Evolutionary conservation across 441 rosid genomes (phyloP).

Genomic region (Populus hybrid): DNA sequence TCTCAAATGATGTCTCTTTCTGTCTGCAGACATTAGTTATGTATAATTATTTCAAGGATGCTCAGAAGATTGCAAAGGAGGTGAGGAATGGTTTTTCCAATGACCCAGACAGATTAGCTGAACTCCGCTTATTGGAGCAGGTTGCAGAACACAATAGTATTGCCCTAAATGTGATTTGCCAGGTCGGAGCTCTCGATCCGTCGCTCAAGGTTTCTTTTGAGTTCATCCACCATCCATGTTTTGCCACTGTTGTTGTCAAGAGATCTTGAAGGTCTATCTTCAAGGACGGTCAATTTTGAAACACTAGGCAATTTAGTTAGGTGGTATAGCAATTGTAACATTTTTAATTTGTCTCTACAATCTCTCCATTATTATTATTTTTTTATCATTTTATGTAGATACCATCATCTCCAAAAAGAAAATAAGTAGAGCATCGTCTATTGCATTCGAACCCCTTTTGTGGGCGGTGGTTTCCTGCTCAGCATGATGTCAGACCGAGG

Average conservation of each 20-base stretch:
- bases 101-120: conserved; percentile 70
- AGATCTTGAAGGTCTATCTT: conserved; percentile 55
- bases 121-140: conserved; percentile 69
- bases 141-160: conserved; percentile 89
- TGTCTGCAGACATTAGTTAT: conserved; percentile 48
- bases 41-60: conserved; percentile 87
- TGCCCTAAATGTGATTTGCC: conserved; percentile 63
- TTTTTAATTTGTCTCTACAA: conserved; percentile 13
- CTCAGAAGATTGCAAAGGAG: conserved; percentile 81
- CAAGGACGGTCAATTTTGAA: conserved; percentile 35
- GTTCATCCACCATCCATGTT: conserved; percentile 85
- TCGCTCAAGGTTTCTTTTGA: conserved; percentile 85
- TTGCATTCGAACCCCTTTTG: neutral
- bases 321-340: conserved; percentile 39
- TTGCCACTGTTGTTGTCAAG: conserved; percentile 85
- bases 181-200: conserved; percentile 51
- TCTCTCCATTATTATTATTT: conserved; percentile 9
- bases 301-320: conserved; percentile 17
- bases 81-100: conserved; percentile 61
- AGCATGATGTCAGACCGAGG: neutral
- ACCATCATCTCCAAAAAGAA: conserved; percentile 19
- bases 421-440: neutral
- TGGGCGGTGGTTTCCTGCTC: neutral
- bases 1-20: neutral
- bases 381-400: neutral